Evolutionary conservation across 345 rosid species (phyloP), one percentile per base, ranked within the genome.

Genomic region (Rhizophora apiculata): DNA sequence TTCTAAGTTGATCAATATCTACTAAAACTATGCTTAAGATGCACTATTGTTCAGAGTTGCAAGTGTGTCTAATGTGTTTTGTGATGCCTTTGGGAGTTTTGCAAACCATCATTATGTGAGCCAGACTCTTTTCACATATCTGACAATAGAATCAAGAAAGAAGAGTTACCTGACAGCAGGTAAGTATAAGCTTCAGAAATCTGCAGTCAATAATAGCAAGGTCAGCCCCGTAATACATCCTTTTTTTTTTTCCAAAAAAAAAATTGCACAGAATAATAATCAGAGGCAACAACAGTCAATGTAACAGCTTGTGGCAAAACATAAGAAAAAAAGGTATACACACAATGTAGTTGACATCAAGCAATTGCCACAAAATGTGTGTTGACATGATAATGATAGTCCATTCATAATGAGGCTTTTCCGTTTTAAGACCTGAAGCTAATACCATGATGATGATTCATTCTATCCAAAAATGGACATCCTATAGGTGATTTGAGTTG

Each of bases 151-250:
- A 64, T 19, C 13, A 31, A 63, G 76, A 63, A 49, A 57, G 69
- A 65, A 60, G 63, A 70, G 67, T 81, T 83, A 88, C 95, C 98
- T 34, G 91, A 85, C 46, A 78, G 84, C 74, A 90, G 76, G 69
- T 71, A 84, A 69, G 82, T 64, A 76, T 82, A 88, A 63, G 94
- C 95, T 81, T 88, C 88, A 6, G 93, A 81, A 72, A 90, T 80
- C 96, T 90, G 92, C 71, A 78, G 36, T 31, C 78, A 75, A 72
- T 11, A 46, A 61, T 27, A 57, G 59, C 49, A 20, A 62, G 62
- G 58, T 68, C 26, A 73, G 66, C 57, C 48, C 31, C 21, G n/a
- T 24, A 18, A n/a, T 20, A 53, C 48, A 39, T 39, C 16, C 0
- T 39, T 39, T 39, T 37, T 39, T 39, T 37, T 34, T 6, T 34